These are phyloP conservation scores for Beta vulgaris DNA, from an alignment of 148 eudicot genomes.

Conservation along the genomic window DNA sequence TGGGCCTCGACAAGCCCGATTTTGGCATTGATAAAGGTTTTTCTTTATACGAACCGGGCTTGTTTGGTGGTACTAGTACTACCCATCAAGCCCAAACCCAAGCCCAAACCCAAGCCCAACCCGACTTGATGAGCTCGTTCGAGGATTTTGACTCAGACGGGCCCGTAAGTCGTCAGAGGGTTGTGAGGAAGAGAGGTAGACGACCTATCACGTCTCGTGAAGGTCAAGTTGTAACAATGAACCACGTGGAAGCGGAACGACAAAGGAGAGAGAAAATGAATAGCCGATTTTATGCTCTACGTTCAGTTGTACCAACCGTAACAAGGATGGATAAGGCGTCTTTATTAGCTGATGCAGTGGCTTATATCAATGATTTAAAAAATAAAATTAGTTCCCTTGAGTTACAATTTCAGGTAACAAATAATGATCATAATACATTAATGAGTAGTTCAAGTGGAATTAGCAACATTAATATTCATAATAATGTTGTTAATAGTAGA, in stretches of 20 bases:
- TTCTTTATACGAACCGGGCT: background rate
- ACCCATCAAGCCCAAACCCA: background rate
- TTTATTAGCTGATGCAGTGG: constrained; percentile 65
- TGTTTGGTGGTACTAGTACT: background rate
- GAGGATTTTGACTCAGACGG: constrained; percentile 26
- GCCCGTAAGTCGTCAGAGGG: background rate
- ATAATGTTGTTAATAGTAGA: background rate
- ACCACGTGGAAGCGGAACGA: constrained; percentile 90
- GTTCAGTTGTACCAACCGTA: constrained; percentile 81
- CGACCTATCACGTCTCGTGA: constrained; percentile 36
- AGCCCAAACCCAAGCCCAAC: background rate
- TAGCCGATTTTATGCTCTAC: constrained; percentile 75
- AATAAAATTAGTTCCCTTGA: constrained; percentile 41
- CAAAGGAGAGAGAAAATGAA: constrained; percentile 90
- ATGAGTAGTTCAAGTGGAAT: background rate
- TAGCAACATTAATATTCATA: background rate
- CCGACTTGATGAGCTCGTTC: background rate
- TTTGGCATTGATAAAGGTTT: background rate
- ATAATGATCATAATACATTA: no score
- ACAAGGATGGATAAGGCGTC: constrained; percentile 95
- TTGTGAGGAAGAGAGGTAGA: constrained; percentile 15
- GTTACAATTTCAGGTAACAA: constrained; percentile 32
- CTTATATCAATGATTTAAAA: constrained; percentile 66
- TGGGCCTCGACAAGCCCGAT: background rate
- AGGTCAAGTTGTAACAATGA: background rate